These are phyloP conservation scores for Auriscalpium orientale DNA, from an alignment of 768 basidiomycete genomes.

Conservation along the genomic window DNA sequence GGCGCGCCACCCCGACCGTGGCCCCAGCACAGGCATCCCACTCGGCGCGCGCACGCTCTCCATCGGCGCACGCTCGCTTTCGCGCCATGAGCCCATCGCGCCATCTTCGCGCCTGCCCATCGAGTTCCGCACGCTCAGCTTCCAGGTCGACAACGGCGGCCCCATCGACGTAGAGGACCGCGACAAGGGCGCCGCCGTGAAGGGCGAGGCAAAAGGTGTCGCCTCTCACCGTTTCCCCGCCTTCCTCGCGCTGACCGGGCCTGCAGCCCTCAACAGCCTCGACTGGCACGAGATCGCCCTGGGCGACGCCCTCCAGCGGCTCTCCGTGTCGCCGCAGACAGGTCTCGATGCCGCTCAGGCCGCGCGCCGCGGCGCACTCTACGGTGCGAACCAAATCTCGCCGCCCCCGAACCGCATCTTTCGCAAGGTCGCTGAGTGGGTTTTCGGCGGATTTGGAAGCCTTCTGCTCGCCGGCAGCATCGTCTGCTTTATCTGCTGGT, in stretches of 20 bases:
- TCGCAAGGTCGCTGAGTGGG: constrained; percentile 40
- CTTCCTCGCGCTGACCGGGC: not conserved
- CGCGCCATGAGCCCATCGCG: not conserved
- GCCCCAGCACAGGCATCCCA: not conserved
- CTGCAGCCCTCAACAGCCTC: constrained; percentile 6
- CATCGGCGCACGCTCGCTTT: not conserved
- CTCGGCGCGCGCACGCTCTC: not conserved
- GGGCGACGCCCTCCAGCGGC: constrained; percentile 1
- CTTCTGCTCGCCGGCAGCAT: constrained; percentile 39
- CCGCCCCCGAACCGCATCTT: constrained; percentile 37
- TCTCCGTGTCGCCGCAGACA: constrained; percentile 35
- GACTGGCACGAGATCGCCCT: constrained; percentile 6
- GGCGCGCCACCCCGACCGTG: not conserved
- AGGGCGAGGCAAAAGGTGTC: constrained; percentile 4
- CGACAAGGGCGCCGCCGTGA: not conserved
- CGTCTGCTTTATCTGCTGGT: constrained; percentile 49
- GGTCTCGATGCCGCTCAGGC: constrained; percentile 47
- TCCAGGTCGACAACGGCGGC: constrained; percentile 4
- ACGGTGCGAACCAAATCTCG: constrained; percentile 45
- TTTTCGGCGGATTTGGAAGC: constrained; percentile 48
- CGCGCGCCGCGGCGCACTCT: constrained; percentile 32
- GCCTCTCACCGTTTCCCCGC: not conserved
- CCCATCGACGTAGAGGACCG: not conserved
- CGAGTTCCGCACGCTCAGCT: constrained; percentile 14
- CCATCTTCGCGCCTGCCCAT: constrained; percentile 10